phyloP scores from a whole-genome alignment of 805 yeast species.

The Tetrapisispora fleetii region DNA sequence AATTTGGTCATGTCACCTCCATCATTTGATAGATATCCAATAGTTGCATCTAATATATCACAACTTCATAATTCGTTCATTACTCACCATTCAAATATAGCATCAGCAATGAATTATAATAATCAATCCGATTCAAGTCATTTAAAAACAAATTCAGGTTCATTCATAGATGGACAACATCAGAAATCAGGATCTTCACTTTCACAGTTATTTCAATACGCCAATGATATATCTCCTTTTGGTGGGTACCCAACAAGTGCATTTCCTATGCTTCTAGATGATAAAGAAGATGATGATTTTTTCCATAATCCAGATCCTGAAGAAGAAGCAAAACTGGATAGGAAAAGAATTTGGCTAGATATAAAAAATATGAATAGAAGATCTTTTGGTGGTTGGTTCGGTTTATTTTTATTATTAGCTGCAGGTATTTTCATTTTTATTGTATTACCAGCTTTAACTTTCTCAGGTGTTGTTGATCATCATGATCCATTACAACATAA shows the following conservation, averaged over 20 bases:
- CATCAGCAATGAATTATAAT: not conserved
- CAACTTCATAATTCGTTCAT: conserved; percentile 2
- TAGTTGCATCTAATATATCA: conserved; percentile 38
- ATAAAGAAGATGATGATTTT: conserved; percentile 90
- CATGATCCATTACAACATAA: conserved; percentile 6
- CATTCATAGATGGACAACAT: not conserved
- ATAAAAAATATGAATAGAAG: conserved; percentile 55
- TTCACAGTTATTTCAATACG: conserved; percentile 25
- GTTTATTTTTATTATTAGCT: conserved; percentile 49
- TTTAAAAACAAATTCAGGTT: conserved; percentile 3
- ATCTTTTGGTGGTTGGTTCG: conserved; percentile 52
- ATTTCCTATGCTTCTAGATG: conserved; percentile 85
- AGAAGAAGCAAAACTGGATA: conserved; percentile 78
- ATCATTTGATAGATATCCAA: conserved; percentile 61
- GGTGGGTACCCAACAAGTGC: conserved; percentile 95
- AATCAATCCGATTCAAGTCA: not conserved
- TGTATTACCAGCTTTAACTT: conserved; percentile 75
- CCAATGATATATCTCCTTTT: conserved; percentile 73
- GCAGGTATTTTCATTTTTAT: conserved; percentile 55
- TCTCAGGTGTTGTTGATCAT: conserved; percentile 50
- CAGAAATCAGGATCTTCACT: conserved; percentile 1
- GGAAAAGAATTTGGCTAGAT: conserved; percentile 54
- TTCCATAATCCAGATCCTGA: conserved; percentile 94
- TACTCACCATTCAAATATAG: not conserved
- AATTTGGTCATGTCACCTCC: conserved; percentile 35